phyloP scores from a whole-genome alignment of 805 yeast genomes.

The Candida schatavii region DNA sequence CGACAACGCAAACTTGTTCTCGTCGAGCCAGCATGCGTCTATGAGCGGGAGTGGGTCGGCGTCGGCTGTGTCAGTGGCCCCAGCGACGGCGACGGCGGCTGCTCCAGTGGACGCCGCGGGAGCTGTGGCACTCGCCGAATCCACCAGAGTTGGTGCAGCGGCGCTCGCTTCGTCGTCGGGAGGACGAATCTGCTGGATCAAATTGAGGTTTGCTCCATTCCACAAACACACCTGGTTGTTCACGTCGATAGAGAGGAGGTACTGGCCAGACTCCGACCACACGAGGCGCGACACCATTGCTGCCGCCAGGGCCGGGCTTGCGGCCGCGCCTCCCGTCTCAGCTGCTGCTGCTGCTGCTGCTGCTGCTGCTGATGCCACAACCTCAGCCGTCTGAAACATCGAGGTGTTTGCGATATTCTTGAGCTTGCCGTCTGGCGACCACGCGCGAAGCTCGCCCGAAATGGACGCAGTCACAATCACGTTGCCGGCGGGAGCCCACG shows the following conservation, averaged over 20 bases:
- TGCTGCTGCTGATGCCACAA: too few relatives aligned
- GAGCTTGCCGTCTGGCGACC: constrained; percentile 71
- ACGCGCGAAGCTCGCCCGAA: constrained; percentile 74
- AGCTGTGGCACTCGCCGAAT: background rate
- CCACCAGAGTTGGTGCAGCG: background rate
- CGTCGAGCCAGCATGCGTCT: constrained; percentile 68
- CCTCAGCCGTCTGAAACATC: constrained; percentile 5
- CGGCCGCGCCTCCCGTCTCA: too few relatives aligned
- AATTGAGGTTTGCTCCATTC: constrained; percentile 50
- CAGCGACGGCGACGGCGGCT: constrained; percentile 1
- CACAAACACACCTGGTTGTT: constrained; percentile 48
- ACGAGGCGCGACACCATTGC: constrained; percentile 48
- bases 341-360: too few relatives aligned
- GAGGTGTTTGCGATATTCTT: constrained; percentile 40
- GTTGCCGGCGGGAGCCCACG: constrained; percentile 71
- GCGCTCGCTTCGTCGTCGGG: constrained; percentile 4
- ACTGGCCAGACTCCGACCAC: constrained; percentile 61
- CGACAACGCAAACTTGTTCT: constrained; percentile 67
- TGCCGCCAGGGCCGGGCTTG: constrained; percentile 9
- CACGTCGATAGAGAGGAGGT: constrained; percentile 58
- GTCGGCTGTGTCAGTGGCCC: background rate
- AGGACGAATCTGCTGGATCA: constrained; percentile 25
- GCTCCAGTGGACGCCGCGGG: background rate
- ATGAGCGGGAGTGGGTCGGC: constrained; percentile 24
- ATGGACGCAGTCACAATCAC: constrained; percentile 60